These are phyloP conservation scores for Pelargonium citronellum DNA, from an alignment of 441 rosid genomes.

Conservation along the genomic window DNA sequence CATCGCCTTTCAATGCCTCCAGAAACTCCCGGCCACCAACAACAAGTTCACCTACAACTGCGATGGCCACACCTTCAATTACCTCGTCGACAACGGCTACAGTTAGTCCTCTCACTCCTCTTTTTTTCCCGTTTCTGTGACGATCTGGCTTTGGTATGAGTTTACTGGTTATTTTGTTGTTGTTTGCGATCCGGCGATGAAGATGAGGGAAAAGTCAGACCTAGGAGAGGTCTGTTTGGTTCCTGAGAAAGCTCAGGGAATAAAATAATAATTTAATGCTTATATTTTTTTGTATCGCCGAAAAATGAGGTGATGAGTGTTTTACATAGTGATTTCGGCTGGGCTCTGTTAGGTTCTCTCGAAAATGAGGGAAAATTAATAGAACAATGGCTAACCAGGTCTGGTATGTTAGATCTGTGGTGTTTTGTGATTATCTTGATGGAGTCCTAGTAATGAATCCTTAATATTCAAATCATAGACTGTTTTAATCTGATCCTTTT, in stretches of 20 bases:
- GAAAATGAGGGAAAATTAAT: not conserved
- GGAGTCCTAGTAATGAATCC: not conserved
- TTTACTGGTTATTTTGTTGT: not conserved
- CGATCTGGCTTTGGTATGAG: not conserved
- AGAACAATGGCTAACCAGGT: not conserved
- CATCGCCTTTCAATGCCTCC: no score
- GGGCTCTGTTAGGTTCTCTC: not conserved
- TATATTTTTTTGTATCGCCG: not conserved
- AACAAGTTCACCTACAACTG: no score
- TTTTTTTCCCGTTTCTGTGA: not conserved
- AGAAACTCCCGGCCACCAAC: no score
- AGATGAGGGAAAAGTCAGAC: not conserved
- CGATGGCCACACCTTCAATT: no score
- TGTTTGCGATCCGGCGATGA: not conserved
- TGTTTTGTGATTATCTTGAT: not conserved
- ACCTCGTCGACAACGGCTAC: conserved; percentile 5
- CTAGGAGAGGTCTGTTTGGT: not conserved
- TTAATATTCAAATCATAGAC: not conserved
- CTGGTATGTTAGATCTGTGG: not conserved
- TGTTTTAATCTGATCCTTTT: not conserved
- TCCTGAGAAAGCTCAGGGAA: not conserved
- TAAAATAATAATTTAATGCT: not conserved
- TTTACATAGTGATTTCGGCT: not conserved
- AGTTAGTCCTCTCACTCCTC: not conserved
- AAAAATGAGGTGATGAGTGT: not conserved